Percentiles rank a stretch among this genome's conserved stretches.
Conservation (phyloP, 371 early-diverging fungal species). For the Nematocida sp. region DNA sequence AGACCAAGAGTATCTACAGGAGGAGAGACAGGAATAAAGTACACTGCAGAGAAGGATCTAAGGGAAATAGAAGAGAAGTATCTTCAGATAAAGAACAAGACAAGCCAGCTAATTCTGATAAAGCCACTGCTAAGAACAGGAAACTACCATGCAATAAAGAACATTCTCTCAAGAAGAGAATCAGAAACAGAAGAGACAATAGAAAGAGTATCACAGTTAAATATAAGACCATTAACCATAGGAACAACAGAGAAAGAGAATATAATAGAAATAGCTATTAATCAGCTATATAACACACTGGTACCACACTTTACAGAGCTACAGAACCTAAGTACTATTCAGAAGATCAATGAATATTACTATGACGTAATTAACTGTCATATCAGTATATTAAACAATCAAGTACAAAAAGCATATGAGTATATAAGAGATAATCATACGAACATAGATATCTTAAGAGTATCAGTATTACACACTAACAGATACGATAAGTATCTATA, state of each 20-base stretch:
- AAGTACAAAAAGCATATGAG: background rate
- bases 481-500: background rate
- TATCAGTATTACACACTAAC: background rate
- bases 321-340: too few species aligned
- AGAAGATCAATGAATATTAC: background rate
- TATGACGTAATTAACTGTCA: background rate
- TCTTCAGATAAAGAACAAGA: background rate
- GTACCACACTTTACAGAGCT: too few species aligned
- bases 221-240: too few species aligned
- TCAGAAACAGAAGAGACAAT: too few species aligned
- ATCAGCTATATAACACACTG: too few species aligned
- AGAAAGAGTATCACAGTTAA: too few species aligned
- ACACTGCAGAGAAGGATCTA: background rate
- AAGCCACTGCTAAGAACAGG: background rate
- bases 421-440: background rate
- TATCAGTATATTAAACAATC: background rate
- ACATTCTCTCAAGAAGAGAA: too few species aligned
- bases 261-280: too few species aligned
- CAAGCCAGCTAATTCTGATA: background rate
- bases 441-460: background rate
- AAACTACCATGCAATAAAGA: too few species aligned
- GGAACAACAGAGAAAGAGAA: too few species aligned
- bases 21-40: background rate
- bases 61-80: background rate
- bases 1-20: background rate